Base-by-base conservation (phyloP, 345 rosid genomes). In the Pistacia vera region DNA sequence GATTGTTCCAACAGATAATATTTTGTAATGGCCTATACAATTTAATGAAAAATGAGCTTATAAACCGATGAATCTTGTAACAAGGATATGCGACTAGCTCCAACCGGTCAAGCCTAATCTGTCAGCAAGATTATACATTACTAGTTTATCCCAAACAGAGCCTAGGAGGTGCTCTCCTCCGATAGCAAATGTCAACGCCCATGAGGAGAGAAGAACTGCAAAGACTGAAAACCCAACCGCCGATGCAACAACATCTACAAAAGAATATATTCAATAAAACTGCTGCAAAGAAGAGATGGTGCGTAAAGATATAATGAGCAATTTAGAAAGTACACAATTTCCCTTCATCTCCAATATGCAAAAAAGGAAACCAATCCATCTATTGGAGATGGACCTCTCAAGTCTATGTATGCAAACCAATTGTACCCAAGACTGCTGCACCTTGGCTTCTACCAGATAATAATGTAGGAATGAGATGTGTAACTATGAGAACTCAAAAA, bases 51-150 rank as follows among this genome's bases (percentile, higher is more conserved):
- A 71, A 38, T 41, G 64, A 71, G 56, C 22, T 38, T 46, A 41
- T 11, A 38, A 51, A 57, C 12, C 13, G 1, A 2, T 7, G 49
- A 11, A 12, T 10, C n/a, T 17, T 1, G 68, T 17, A 49, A 49
- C 46, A 18, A 46, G 44, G 58, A 49, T 18, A 63, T 28, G 52
- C 30, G 30, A 65, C 83, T 84, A 88, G 57, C 76, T 83, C 91
- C 90, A 87, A 63, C 97, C 94, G n/a, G 98, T 89, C 79, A 94
- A 83, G 64, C 97, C 99, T 72, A 93, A 81, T 79, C 85, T 87
- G 48, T 91, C 96, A 41, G 98, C 97, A 74, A 94, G 91, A 41
- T 92, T 94, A 83, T 94, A 97, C 97, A 97, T 90, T 62, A 94
- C 91, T 49, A 97, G 92, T 80, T 97, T 79, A 87, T 92, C 83